Percentiles rank a stretch among this genome's conserved stretches.
phyloP scores from a whole-genome alignment of 2,329 filamentous ascomycete genomes.

The Trichoderma simmonsii region DNA sequence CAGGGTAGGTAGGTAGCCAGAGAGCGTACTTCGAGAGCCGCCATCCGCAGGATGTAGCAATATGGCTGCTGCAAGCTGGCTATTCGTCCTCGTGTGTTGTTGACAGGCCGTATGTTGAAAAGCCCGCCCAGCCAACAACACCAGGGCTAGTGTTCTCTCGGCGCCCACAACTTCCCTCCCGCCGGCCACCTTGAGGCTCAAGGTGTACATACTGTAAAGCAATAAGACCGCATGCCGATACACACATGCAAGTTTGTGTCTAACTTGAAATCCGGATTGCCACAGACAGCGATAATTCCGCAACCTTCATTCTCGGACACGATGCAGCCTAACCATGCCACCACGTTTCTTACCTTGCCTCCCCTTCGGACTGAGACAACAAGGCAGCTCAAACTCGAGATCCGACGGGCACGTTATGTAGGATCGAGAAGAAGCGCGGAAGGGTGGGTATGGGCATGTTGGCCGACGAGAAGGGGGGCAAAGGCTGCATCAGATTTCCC shows the following conservation, averaged over 20 bases:
- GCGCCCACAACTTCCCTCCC: not conserved
- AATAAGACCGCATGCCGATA: not conserved
- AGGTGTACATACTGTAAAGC: not conserved
- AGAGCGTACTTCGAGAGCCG: not conserved
- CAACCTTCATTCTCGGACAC: not conserved
- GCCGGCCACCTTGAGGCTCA: not conserved
- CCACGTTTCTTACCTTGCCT: constrained; percentile 11
- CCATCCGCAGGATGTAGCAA: not conserved
- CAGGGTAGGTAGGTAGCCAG: not conserved
- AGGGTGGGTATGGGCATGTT: constrained; percentile 1
- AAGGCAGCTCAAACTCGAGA: not conserved
- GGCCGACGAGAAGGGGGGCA: constrained; percentile 3
- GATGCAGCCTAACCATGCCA: not conserved
- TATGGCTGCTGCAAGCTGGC: not conserved
- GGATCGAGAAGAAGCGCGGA: constrained; percentile 16
- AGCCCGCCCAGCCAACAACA: not conserved
- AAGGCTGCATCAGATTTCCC: not conserved
- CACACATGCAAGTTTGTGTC: not conserved
- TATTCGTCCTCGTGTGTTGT: not conserved
- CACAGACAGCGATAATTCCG: not conserved
- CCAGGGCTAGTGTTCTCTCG: not conserved
- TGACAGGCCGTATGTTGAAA: not conserved
- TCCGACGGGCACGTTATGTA: constrained; percentile 19
- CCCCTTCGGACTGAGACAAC: constrained; percentile 13
- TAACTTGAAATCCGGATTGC: not conserved